These are phyloP conservation scores for Candida orba DNA, from an alignment of 805 yeast genomes.

Conservation along the genomic window DNA sequence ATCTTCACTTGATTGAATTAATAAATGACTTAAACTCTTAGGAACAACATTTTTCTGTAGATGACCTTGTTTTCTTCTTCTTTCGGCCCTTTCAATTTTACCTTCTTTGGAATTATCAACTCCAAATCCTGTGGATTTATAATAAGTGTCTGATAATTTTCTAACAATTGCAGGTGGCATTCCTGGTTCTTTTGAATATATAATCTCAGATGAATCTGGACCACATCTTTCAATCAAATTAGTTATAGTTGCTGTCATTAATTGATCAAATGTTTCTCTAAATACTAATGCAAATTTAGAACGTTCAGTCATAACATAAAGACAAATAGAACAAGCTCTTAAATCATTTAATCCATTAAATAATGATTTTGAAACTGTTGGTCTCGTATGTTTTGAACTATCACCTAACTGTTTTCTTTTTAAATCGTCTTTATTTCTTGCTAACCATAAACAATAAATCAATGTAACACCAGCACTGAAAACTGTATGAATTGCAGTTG, in stretches of 20 bases:
- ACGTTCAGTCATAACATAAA: slow-evolving; percentile 61
- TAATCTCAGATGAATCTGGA: slow-evolving; percentile 50
- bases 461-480: slow-evolving; percentile 65
- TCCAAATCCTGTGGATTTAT: slow-evolving; percentile 18
- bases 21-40: slow-evolving; percentile 42
- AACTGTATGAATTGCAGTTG: slow-evolving; percentile 58
- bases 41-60: slow-evolving; percentile 47
- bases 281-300: slow-evolving; percentile 54
- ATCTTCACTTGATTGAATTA: slow-evolving; percentile 28
- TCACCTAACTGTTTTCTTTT: slow-evolving; percentile 49
- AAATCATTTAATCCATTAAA: slow-evolving; percentile 55
- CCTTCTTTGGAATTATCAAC: slow-evolving; percentile 29
- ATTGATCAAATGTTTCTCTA: slow-evolving; percentile 61
- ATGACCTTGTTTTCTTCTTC: slow-evolving; percentile 41
- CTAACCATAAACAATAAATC: slow-evolving; percentile 59
- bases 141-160: slow-evolving; percentile 24
- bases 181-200: slow-evolving; percentile 39
- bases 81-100: slow-evolving; percentile 41
- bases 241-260: slow-evolving; percentile 58
- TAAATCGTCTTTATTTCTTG: slow-evolving; percentile 54
- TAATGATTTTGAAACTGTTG: slow-evolving; percentile 45
- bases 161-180: slow-evolving; percentile 57
- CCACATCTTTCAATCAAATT: slow-evolving; percentile 58
- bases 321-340: slow-evolving; percentile 56
- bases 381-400: slow-evolving; percentile 52